Conservation (phyloP, 1,139 yeast genomes). For the Debaryomycetaceae sp. region DNA sequence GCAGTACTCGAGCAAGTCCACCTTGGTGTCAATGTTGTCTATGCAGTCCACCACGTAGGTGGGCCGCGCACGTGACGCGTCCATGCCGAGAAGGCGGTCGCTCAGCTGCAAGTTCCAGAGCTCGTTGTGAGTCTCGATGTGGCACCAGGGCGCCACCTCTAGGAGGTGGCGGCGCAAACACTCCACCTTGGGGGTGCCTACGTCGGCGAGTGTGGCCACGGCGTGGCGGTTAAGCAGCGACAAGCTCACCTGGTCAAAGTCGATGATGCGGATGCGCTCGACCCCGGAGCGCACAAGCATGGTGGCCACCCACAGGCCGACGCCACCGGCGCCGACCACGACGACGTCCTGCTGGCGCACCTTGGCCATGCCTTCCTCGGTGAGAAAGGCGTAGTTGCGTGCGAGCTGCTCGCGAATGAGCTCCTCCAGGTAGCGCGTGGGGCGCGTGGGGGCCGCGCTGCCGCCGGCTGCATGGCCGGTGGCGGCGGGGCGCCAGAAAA, state of each 20-base stretch:
- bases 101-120: slow-evolving; percentile 71
- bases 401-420: slow-evolving; percentile 88
- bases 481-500: slow-evolving; percentile 11
- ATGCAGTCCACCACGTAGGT: slow-evolving; percentile 88
- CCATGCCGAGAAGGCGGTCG: slow-evolving; percentile 51
- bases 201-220: slow-evolving; percentile 83
- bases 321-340: slow-evolving; percentile 98
- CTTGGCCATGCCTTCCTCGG: slow-evolving; percentile 76
- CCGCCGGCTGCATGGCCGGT: slow-evolving; percentile 4
- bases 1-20: slow-evolving; percentile 77
- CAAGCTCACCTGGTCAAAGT: slow-evolving; percentile 91
- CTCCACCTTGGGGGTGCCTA: slow-evolving; percentile 84
- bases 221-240: slow-evolving; percentile 93
- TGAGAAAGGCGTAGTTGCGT: slow-evolving; percentile 85
- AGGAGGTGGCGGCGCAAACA: slow-evolving; percentile 63
- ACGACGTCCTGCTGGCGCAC: slow-evolving; percentile 72
- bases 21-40: slow-evolving; percentile 92
- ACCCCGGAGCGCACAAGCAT: slow-evolving; percentile 92
- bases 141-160: slow-evolving; percentile 87
- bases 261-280: slow-evolving; percentile 71
- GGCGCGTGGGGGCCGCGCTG: slow-evolving; percentile 1
- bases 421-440: slow-evolving; percentile 47
- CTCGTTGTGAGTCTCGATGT: slow-evolving; percentile 70
- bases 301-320: slow-evolving; percentile 94
- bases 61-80: too few species aligned